Conservation (phyloP, 345 rosid genomes). For the Gossypium herbaceum region DNA sequence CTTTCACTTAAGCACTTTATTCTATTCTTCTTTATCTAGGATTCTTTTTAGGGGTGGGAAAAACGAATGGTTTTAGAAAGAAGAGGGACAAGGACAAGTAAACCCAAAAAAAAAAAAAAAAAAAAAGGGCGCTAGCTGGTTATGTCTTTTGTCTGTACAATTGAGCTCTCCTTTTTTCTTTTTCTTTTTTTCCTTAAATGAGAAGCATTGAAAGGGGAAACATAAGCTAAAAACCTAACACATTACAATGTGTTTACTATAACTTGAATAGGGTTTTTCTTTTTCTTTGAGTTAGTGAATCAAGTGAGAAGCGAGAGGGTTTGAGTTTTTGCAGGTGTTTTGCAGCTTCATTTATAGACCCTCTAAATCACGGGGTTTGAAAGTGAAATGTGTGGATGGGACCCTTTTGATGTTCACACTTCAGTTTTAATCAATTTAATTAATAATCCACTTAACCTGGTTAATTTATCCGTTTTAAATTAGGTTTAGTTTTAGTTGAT, state of each 20-base stretch:
- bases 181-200: conserved; percentile 13
- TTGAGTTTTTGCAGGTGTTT: conserved; percentile 23
- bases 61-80: conserved; percentile 13
- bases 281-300: too few relatives aligned
- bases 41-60: conserved; percentile 7
- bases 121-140: not conserved
- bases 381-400: conserved; percentile 19
- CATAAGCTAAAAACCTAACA: not conserved
- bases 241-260: not conserved
- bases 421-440: not conserved
- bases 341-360: conserved; percentile 49
- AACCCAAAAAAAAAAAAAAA: not conserved
- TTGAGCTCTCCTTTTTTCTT: conserved; percentile 11
- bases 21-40: conserved; percentile 28
- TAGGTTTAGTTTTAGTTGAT: too few relatives aligned
- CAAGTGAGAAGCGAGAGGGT: not conserved
- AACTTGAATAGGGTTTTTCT: not conserved
- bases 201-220: conserved; percentile 19
- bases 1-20: conserved; percentile 34
- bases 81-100: conserved; percentile 19
- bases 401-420: conserved; percentile 13
- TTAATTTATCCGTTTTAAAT: too few relatives aligned
- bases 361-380: conserved; percentile 17
- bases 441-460: not conserved
- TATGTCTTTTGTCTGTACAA: conserved; percentile 2